These are phyloP conservation scores for Alternaria gaisen DNA, from an alignment of 2,329 filamentous ascomycete species.

Conservation along the genomic window DNA sequence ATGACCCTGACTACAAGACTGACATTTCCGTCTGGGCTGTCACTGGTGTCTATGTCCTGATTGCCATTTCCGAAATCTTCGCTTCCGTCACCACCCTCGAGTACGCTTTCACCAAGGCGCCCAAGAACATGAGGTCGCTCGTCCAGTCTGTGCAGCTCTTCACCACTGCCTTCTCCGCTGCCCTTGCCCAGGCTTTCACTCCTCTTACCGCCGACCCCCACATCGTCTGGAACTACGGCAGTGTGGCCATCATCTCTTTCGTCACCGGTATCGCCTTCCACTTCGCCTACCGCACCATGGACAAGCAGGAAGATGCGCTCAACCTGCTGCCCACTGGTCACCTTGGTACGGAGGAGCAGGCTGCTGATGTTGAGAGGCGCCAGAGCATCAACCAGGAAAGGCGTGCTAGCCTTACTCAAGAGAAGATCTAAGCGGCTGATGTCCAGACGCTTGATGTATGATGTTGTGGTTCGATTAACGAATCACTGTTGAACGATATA, in stretches of 20 bases:
- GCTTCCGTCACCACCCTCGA: slow-evolving; percentile 74
- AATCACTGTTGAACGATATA: slow-evolving; percentile 10
- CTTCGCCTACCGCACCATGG: slow-evolving; percentile 43
- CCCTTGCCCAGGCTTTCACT: slow-evolving; percentile 41
- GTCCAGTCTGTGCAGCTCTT: slow-evolving; percentile 50
- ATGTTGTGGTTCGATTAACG: background rate
- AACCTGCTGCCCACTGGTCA: slow-evolving; percentile 52
- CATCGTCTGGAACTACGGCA: slow-evolving; percentile 48
- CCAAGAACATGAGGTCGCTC: slow-evolving; percentile 66
- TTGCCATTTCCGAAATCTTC: slow-evolving; percentile 68
- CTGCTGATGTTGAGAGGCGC: slow-evolving; percentile 42
- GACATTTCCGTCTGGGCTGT: slow-evolving; percentile 65
- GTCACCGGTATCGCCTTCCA: slow-evolving; percentile 45
- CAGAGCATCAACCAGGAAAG: slow-evolving; percentile 27
- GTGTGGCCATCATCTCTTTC: slow-evolving; percentile 49
- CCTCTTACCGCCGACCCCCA: slow-evolving; percentile 40
- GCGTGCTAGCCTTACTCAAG: slow-evolving; percentile 20
- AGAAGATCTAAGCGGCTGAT: slow-evolving; percentile 23
- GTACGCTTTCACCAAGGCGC: slow-evolving; percentile 78
- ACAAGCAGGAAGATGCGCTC: slow-evolving; percentile 48
- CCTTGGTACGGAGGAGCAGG: slow-evolving; percentile 39
- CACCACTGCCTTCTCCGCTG: slow-evolving; percentile 47
- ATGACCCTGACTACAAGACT: slow-evolving; percentile 49
- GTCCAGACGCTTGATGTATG: slow-evolving; percentile 1
- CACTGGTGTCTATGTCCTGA: slow-evolving; percentile 62